Base-by-base conservation (phyloP, 495 filamentous ascomycete species). In the Penicillium alfredii region DNA sequence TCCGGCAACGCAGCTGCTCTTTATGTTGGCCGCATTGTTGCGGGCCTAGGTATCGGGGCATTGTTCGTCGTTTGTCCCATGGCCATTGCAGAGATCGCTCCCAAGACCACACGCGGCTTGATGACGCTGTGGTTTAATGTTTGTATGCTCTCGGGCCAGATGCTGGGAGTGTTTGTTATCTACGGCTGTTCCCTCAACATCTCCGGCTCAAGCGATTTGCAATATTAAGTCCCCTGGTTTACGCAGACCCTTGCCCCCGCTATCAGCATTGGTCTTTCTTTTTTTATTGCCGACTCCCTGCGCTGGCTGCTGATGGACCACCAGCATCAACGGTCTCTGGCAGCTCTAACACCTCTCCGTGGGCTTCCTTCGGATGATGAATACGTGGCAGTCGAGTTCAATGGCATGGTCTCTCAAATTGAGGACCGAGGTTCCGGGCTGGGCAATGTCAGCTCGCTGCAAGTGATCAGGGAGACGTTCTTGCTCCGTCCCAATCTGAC, bases 241-340 rank as follows among this genome's bases (percentile, higher is more conserved):
- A 10, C 23, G 13, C 38, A 24, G n/a, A 32, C 20, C 1, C 16
- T 41, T 12, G 35, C 21, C 3, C 25, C 33, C 1, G 38, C 24
- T 28, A 73, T 85, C 44, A 71, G 84, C 28, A 72, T 69, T n/a
- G 36, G 49, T 27, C 78, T 79, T 18, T 72, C 82, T 55, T 54
- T 75, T 28, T 39, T 81, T 10, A 70, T 86, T 12, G 77, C 78
- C 4, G 82, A 87, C 49, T 82, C 80, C 14, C 82, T 82, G 3
- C 72, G 82, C 21, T 87, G 64, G 59, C 68, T 77, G 33, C 73
- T 86, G 60, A 80, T 81, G 67, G 66, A 66, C 16, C 72, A 72
- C 10, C 55, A 72, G 31, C 55, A 70, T 28, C 73, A 84, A 7
- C 56, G 67, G 35, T 80, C 80, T 17, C 61, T 71, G 3, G 58